phyloP scores from a whole-genome alignment of 768 basidiomycete species.

The Lactarius indigo region DNA sequence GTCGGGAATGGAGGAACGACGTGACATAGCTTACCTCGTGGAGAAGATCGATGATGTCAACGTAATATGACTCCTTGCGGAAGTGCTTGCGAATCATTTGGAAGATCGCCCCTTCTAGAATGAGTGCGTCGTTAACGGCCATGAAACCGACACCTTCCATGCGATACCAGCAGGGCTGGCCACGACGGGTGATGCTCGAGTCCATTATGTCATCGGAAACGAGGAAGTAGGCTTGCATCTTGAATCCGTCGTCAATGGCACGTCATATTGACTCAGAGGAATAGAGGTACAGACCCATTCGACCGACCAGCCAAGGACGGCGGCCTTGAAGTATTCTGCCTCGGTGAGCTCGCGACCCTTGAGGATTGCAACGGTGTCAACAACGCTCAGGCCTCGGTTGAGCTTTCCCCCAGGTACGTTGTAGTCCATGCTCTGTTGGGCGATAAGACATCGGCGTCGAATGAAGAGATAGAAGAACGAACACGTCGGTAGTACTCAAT shows the following conservation, averaged over 20 bases:
- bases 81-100: slow-evolving; percentile 85
- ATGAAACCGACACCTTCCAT: slow-evolving; percentile 68
- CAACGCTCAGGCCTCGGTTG: slow-evolving; percentile 94
- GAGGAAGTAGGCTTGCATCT: slow-evolving; percentile 98
- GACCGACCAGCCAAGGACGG: slow-evolving; percentile 91
- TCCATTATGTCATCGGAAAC: slow-evolving; percentile 99
- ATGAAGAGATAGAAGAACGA: slow-evolving; percentile 29
- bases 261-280: not conserved
- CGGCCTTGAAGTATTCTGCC: slow-evolving; percentile 85
- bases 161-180: slow-evolving; percentile 94
- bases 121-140: slow-evolving; percentile 95
- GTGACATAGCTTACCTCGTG: slow-evolving; percentile 66
- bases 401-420: slow-evolving; percentile 97
- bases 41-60: slow-evolving; percentile 87
- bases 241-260: not conserved
- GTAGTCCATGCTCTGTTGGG: slow-evolving; percentile 72
- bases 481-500: slow-evolving; percentile 83
- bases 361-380: slow-evolving; percentile 88
- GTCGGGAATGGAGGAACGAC: not conserved
- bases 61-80: slow-evolving; percentile 74
- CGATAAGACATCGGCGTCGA: slow-evolving; percentile 8
- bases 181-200: slow-evolving; percentile 83
- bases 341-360: slow-evolving; percentile 66
- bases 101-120: slow-evolving; percentile 95
- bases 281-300: slow-evolving; percentile 64